Conservation (phyloP, 495 filamentous ascomycete species). For the Lasiosphaeriaceae sp. region DNA sequence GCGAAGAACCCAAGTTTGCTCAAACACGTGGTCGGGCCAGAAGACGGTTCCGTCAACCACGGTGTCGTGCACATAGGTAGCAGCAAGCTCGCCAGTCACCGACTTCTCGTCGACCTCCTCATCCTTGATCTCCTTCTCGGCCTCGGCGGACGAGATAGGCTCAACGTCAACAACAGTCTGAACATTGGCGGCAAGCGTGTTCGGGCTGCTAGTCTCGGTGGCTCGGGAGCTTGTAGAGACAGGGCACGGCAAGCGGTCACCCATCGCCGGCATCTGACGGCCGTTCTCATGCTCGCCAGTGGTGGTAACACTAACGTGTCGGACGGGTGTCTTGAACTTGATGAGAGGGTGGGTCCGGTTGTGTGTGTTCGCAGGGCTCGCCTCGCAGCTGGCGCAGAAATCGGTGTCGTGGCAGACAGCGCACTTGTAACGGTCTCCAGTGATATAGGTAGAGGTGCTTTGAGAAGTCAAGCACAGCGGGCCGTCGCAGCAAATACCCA, state of each 20-base stretch:
- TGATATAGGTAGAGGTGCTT: constrained; percentile 61
- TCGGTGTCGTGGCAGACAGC: constrained; percentile 95
- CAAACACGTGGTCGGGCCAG: constrained; percentile 64
- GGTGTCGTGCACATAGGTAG: constrained; percentile 74
- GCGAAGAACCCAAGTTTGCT: constrained; percentile 87
- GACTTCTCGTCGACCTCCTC: constrained; percentile 23
- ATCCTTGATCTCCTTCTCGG: constrained; percentile 27
- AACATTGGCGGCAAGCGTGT: constrained; percentile 58
- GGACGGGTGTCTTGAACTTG: constrained; percentile 93
- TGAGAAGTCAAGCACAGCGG: constrained; percentile 70
- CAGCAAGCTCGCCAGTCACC: constrained; percentile 49
- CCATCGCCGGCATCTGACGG: constrained; percentile 57
- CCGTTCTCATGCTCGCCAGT: constrained; percentile 68
- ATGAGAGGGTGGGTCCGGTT: constrained; percentile 94
- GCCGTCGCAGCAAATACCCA: constrained; percentile 91
- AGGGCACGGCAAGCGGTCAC: constrained; percentile 49
- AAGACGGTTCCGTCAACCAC: constrained; percentile 74
- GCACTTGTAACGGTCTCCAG: constrained; percentile 90
- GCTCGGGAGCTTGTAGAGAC: constrained; percentile 38
- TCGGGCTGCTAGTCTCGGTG: constrained; percentile 47
- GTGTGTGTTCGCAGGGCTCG: constrained; percentile 75
- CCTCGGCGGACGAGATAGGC: constrained; percentile 21
- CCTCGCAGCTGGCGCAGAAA: constrained; percentile 94
- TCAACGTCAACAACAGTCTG: constrained; percentile 70
- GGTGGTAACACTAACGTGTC: constrained; percentile 84